Conservation (phyloP, 768 basidiomycete species). For the Harrya chromipes region DNA sequence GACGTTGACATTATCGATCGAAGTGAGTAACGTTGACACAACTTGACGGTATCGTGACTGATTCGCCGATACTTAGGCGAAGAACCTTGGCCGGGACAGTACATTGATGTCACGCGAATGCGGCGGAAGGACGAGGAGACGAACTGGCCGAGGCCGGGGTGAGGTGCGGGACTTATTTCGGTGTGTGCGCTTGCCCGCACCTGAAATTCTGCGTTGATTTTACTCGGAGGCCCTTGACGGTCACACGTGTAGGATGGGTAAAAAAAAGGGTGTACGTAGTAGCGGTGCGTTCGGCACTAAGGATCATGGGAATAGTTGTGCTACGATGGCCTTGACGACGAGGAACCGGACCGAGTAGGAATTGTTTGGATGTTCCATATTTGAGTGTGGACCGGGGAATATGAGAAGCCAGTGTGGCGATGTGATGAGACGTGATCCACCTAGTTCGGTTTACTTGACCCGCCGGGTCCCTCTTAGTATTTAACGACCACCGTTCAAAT, state of each 20-base stretch:
- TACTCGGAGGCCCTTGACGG: no score
- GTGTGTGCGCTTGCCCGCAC: no score
- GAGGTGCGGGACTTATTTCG: conserved; percentile 6
- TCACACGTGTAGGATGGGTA: background rate
- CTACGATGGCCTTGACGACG: conserved; percentile 10
- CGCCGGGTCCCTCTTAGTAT: conserved; percentile 8
- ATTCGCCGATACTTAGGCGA: conserved; percentile 44
- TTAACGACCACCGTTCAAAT: conserved; percentile 14
- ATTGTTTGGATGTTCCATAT: conserved; percentile 2
- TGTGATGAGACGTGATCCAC: conserved; percentile 11
- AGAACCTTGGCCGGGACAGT: conserved; percentile 68
- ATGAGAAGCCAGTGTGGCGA: conserved; percentile 9
- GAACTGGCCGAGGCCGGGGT: conserved; percentile 73
- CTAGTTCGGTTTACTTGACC: conserved; percentile 17
- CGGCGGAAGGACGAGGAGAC: conserved; percentile 53
- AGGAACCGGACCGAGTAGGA: background rate
- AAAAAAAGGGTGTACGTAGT: conserved; percentile 2
- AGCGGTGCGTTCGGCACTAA: no score
- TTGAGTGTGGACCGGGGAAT: background rate
- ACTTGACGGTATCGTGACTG: conserved; percentile 4
- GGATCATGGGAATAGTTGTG: conserved; percentile 5
- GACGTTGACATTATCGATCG: conserved; percentile 65
- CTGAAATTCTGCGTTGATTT: no score
- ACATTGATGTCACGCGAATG: conserved; percentile 68
- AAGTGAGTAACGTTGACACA: conserved; percentile 45